phyloP scores from a whole-genome alignment of 1,284 basidiomycete genomes.

The Kwoniella shivajii region DNA sequence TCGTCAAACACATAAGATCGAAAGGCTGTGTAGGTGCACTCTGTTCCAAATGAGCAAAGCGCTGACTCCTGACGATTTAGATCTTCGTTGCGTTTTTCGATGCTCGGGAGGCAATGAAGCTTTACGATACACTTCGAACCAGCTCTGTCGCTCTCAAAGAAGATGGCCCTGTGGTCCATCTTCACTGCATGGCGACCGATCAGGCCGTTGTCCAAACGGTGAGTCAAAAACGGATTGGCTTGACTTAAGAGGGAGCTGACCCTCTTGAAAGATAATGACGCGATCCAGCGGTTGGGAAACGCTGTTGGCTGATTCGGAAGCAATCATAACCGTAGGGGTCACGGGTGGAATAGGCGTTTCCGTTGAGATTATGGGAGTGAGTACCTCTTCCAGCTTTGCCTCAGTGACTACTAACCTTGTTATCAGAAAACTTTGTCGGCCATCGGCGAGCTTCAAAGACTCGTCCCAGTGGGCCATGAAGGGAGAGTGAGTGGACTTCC shows the following conservation, averaged over 20 bases:
- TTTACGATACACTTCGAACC: conserved; percentile 26
- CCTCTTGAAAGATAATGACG: conserved; percentile 17
- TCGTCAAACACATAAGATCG: conserved; percentile 30
- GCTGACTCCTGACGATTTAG: conserved; percentile 20
- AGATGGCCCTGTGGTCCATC: conserved; percentile 9
- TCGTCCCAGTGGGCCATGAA: conserved; percentile 22
- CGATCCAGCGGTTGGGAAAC: conserved; percentile 19
- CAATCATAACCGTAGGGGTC: conserved; percentile 23
- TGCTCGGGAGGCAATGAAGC: conserved; percentile 36
- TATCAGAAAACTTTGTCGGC: conserved; percentile 20
- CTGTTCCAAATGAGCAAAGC: not conserved
- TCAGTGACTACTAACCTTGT: conserved; percentile 7
- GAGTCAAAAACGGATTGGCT: not conserved
- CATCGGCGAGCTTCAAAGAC: conserved; percentile 28
- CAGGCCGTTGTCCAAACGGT: conserved; percentile 27
- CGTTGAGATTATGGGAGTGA: conserved; percentile 19
- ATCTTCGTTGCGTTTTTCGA: conserved; percentile 46
- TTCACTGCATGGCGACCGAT: conserved; percentile 31
- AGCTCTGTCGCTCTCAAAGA: conserved; percentile 20
- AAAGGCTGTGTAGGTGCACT: conserved; percentile 33
- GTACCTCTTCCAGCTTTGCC: too few species aligned
- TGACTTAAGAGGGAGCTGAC: not conserved
- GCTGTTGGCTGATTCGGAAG: conserved; percentile 25
- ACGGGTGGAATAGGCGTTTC: conserved; percentile 17
- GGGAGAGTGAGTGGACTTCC: conserved; percentile 21